Base-by-base conservation (phyloP, 305 asterid species). In the Fraxinus xanthoxyloides region DNA sequence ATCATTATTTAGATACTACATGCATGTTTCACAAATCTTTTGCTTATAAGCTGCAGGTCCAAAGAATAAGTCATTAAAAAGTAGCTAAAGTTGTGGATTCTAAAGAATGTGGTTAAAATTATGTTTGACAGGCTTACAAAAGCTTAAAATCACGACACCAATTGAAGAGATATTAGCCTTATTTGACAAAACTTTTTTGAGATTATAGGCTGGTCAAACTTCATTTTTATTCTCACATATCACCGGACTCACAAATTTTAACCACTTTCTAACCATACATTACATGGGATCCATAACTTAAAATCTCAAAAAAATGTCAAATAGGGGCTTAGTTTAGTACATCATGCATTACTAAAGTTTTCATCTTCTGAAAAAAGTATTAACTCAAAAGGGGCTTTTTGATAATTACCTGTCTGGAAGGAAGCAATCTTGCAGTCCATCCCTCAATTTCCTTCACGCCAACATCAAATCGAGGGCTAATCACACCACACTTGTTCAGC, bases 401-500 rank as follows among this genome's bases (percentile, higher is more conserved):
- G 38, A 76, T 38, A 36, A 46, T 13, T 76, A 51, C 79, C 79
- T 76, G 70, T 48, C 79, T 46, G 34, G 79, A 76, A 76, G 79
- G 79, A 76, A 76, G 79, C 46, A 51, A 76, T 34, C 79, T 76
- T 76, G 79, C 79, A 6, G 79, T 76, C 79, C 79, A 77, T 30
- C 80, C 80, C 19, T 77, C 80, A 77, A 77, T 77, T 7, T 77
- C 80, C 72, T 77, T 77, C 28, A 77, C 80, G 21, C 72, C 80
- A 77, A 77, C 19, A 61, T 77, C 80, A 51, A 77, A 77, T 1
- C 72, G 72, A 77, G 80, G 80, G 63, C 72, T 54, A 43, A 51
- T 77, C 72, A 77, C 80, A 31, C 80, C 80, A 77, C 80, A 77
- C 17, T 77, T 77, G 69, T 77, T 77, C 80, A 77, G 69, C 72